Conservation (phyloP, 495 filamentous ascomycete genomes). For the Hypomontagnella submonticulosa region DNA sequence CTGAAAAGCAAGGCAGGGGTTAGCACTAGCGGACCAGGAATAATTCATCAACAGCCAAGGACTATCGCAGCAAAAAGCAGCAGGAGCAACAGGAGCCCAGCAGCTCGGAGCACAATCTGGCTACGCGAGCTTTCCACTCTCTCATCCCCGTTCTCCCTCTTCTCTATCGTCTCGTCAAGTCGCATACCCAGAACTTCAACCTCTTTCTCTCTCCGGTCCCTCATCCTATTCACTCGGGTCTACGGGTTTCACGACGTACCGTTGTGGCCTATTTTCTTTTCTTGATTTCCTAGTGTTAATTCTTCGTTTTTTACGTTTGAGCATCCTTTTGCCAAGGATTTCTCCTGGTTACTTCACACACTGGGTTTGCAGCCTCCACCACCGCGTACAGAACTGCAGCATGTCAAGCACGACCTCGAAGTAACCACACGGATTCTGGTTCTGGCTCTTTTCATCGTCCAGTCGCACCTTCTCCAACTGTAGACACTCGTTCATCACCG, state of each 20-base stretch:
- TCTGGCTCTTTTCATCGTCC: slow-evolving; percentile 25
- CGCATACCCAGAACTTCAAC: slow-evolving; percentile 37
- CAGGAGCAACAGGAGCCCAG: slow-evolving; percentile 26
- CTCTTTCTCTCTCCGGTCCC: slow-evolving; percentile 14
- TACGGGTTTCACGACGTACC: slow-evolving; percentile 41
- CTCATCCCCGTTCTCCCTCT: slow-evolving; percentile 20
- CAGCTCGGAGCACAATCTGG: slow-evolving; percentile 38
- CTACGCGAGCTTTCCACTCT: slow-evolving; percentile 13
- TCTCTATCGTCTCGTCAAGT: slow-evolving; percentile 20
- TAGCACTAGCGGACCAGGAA: slow-evolving; percentile 23
- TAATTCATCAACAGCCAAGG: slow-evolving; percentile 33
- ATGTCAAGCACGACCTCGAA: slow-evolving; percentile 39
- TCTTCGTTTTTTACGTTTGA: slow-evolving; percentile 32
- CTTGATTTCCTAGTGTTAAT: slow-evolving; percentile 37
- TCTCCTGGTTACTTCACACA: slow-evolving; percentile 11
- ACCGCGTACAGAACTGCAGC: slow-evolving; percentile 31
- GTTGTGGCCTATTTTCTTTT: slow-evolving; percentile 41
- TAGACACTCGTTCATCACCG: slow-evolving; percentile 47
- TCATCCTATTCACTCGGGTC: slow-evolving; percentile 29
- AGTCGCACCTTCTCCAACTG: slow-evolving; percentile 47
- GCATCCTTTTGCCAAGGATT: slow-evolving; percentile 35
- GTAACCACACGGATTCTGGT: slow-evolving; percentile 28
- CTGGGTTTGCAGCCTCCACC: slow-evolving; percentile 21
- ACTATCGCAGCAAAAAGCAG: slow-evolving; percentile 27
- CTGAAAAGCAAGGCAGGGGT: slow-evolving; percentile 23